Percentiles rank a stretch among this genome's conserved stretches.
Evolutionary conservation across 495 filamentous ascomycete genomes (phyloP).

Genomic region (Neurospora tetrasperma): DNA sequence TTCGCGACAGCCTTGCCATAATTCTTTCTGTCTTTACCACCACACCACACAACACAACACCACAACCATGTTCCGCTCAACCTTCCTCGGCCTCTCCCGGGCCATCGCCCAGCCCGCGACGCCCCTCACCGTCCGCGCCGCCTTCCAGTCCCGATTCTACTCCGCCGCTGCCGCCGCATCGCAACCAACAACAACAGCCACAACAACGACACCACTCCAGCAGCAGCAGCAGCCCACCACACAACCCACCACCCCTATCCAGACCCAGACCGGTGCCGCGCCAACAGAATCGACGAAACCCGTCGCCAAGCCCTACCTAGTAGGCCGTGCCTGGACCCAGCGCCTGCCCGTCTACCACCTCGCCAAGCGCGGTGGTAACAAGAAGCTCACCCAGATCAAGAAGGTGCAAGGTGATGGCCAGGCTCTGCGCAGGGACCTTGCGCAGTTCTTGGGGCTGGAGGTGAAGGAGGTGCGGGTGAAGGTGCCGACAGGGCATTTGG

Average conservation of each 20-base stretch:
- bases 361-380: slow-evolving; percentile 65
- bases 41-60: neutral
- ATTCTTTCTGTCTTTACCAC: neutral
- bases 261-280: neutral
- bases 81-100: slow-evolving; percentile 2
- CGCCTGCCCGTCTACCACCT: slow-evolving; percentile 73
- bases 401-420: slow-evolving; percentile 64
- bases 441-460: slow-evolving; percentile 32
- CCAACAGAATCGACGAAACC: slow-evolving; percentile 1
- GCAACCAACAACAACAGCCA: neutral
- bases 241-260: neutral
- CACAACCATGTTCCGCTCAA: slow-evolving; percentile 11
- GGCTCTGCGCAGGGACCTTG: slow-evolving; percentile 42
- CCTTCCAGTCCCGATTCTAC: neutral
- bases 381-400: slow-evolving; percentile 63
- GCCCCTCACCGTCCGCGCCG: neutral
- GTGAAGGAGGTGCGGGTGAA: slow-evolving; percentile 42
- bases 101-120: slow-evolving; percentile 4
- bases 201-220: neutral
- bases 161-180: slow-evolving; percentile 2
- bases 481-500: slow-evolving; percentile 50
- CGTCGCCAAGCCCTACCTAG: slow-evolving; percentile 48
- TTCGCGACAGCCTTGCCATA: neutral
- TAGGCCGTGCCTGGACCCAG: slow-evolving; percentile 58
- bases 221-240: neutral